Evolutionary conservation across 306 rosid species (phyloP).

Genomic region (Dicorynia guianensis): DNA sequence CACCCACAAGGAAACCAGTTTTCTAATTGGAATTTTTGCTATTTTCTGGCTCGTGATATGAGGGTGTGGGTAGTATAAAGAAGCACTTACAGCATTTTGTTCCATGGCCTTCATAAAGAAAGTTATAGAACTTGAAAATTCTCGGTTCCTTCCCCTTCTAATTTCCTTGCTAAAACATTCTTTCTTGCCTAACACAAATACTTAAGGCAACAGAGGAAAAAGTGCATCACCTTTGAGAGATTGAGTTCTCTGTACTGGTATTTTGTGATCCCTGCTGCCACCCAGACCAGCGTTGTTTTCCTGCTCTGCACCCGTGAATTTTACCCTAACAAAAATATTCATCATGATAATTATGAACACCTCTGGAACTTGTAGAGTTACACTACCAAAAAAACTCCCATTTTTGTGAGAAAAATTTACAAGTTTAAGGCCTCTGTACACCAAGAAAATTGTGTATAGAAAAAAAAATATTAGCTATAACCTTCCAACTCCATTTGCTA

Average conservation of each 20-base stretch:
- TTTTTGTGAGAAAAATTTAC: too few relatives aligned
- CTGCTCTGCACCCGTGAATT: constrained; percentile 49
- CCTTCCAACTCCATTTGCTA: neutral
- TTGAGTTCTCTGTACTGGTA: constrained; percentile 42
- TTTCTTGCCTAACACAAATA: neutral
- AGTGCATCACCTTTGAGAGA: constrained; percentile 69
- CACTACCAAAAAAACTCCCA: neutral
- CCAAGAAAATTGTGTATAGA: neutral
- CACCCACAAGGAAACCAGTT: constrained; percentile 6
- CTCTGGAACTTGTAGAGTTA: neutral
- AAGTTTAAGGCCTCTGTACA: neutral
- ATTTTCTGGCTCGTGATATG: neutral
- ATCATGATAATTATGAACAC: constrained; percentile 22
- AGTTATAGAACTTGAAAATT: too few relatives aligned
- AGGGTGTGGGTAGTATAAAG: neutral
- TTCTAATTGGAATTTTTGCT: constrained; percentile 16
- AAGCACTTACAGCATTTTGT: neutral
- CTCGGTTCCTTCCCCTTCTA: neutral
- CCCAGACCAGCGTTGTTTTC: constrained; percentile 45
- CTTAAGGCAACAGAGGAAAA: constrained; percentile 2
- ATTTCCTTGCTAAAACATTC: neutral
- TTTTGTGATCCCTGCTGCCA: constrained; percentile 51
- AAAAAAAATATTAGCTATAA: neutral
- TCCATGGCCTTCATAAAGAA: neutral
- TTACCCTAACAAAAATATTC: constrained; percentile 52